Evolutionary conservation across 1,284 basidiomycete genomes (phyloP).

Genomic region (Cutaneotrichosporon cyanovorans): DNA sequence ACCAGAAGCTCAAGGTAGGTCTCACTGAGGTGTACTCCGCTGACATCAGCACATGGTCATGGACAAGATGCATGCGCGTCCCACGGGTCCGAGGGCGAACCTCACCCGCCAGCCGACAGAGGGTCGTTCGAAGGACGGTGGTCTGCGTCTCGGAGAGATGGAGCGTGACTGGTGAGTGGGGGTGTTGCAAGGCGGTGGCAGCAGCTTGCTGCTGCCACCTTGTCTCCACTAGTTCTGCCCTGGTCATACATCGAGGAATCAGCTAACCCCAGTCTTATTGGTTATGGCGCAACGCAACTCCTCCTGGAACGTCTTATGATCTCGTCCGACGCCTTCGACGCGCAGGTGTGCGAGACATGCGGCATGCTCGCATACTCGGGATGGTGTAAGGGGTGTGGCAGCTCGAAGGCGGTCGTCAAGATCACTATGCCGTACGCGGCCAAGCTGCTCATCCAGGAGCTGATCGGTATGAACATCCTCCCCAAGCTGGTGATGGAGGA

Average conservation of each 20-base stretch:
- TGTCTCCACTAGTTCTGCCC: too few species aligned
- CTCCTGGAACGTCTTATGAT: slow-evolving; percentile 96
- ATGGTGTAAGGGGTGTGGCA: slow-evolving; percentile 94
- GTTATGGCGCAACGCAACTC: slow-evolving; percentile 92
- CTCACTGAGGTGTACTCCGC: too few species aligned
- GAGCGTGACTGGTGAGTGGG: slow-evolving; percentile 77
- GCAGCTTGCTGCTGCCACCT: too few species aligned
- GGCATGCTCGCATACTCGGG: slow-evolving; percentile 89
- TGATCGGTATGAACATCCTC: slow-evolving; percentile 92
- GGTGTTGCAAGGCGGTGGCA: too few species aligned
- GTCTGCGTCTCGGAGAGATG: slow-evolving; percentile 96
- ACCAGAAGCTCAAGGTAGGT: slow-evolving; percentile 65
- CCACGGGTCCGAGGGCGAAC: slow-evolving; percentile 90
- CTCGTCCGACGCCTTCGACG: slow-evolving; percentile 93
- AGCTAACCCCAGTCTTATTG: slow-evolving; percentile 58
- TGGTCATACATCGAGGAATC: not conserved
- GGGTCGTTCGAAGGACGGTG: slow-evolving; percentile 94
- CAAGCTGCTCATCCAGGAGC: slow-evolving; percentile 94
- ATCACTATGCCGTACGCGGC: slow-evolving; percentile 98
- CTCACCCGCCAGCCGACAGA: slow-evolving; percentile 97
- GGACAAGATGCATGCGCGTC: slow-evolving; percentile 99
- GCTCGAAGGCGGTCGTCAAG: slow-evolving; percentile 89
- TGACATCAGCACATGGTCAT: slow-evolving; percentile 99
- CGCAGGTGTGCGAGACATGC: slow-evolving; percentile 90
- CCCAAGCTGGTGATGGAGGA: slow-evolving; percentile 71